phyloP scores from a whole-genome alignment of 495 filamentous ascomycete genomes.

The Xylaria intraflava region DNA sequence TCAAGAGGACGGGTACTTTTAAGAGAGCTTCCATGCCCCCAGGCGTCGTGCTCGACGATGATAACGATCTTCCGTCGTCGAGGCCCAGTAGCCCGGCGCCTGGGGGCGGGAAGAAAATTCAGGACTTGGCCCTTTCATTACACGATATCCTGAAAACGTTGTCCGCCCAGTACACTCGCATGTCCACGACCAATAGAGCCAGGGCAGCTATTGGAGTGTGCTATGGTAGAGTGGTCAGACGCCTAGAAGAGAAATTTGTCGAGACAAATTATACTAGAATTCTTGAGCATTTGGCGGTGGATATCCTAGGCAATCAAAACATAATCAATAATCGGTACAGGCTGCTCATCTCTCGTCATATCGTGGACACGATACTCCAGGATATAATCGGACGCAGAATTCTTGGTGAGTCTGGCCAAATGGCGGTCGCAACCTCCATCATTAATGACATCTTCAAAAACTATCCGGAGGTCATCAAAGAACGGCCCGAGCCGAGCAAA shows the following conservation, averaged over 20 bases:
- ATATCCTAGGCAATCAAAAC: conserved; percentile 68
- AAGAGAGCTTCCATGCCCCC: conserved; percentile 59
- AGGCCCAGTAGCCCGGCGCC: conserved; percentile 69
- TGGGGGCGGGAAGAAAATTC: conserved; percentile 52
- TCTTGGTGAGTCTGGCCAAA: conserved; percentile 80
- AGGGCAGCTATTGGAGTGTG: conserved; percentile 81
- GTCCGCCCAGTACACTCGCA: conserved; percentile 72
- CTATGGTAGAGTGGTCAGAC: conserved; percentile 71
- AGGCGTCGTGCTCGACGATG: conserved; percentile 52
- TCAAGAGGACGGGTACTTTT: conserved; percentile 55
- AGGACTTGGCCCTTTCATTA: conserved; percentile 66
- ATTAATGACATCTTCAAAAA: conserved; percentile 89
- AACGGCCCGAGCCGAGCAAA: conserved; percentile 84
- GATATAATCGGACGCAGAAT: conserved; percentile 75
- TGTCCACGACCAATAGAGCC: conserved; percentile 70
- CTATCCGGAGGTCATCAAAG: conserved; percentile 87
- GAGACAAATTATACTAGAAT: conserved; percentile 76
- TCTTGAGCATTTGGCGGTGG: conserved; percentile 69
- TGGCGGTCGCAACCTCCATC: conserved; percentile 70
- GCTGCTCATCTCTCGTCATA: conserved; percentile 75
- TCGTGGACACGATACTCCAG: conserved; percentile 76
- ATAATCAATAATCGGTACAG: conserved; percentile 83
- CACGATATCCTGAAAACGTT: conserved; percentile 74
- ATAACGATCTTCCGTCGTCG: conserved; percentile 66
- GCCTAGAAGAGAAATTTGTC: conserved; percentile 66